Conservation (phyloP, 2,329 filamentous ascomycete species). For the Atkinsonella hypoxylon region DNA sequence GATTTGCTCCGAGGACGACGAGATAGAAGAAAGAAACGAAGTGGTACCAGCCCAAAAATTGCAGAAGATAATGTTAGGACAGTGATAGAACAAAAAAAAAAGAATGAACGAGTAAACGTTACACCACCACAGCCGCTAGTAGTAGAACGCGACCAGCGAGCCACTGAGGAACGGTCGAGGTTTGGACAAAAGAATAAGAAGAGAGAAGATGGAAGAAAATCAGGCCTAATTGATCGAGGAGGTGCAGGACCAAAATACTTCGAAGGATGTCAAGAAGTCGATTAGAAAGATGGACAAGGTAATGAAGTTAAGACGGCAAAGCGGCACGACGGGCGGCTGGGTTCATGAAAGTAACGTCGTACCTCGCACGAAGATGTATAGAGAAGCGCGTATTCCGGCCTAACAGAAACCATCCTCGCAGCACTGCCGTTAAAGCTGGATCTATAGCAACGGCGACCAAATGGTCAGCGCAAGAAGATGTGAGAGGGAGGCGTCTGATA, state of each 20-base stretch:
- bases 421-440: not conserved
- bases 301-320: conserved; percentile 19
- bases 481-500: not conserved
- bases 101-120: conserved; percentile 21
- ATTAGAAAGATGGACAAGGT: conserved; percentile 22
- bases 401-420: not conserved
- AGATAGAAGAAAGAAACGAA: conserved; percentile 12
- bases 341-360: conserved; percentile 2
- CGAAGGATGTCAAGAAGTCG: conserved; percentile 27
- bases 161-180: conserved; percentile 4
- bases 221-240: conserved; percentile 29
- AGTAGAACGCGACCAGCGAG: conserved; percentile 18
- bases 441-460: not conserved
- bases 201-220: conserved; percentile 27
- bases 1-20: not conserved
- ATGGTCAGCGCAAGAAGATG: not conserved
- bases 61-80: conserved; percentile 9
- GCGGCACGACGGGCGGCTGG: conserved; percentile 14
- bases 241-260: conserved; percentile 19
- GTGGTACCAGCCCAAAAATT: conserved; percentile 11
- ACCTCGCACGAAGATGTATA: not conserved
- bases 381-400: not conserved
- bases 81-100: conserved; percentile 1
- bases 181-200: conserved; percentile 20
- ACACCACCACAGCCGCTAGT: conserved; percentile 6